phyloP scores from a whole-genome alignment of 352 stramenopile genomes.

The Pythium periplocum region DNA sequence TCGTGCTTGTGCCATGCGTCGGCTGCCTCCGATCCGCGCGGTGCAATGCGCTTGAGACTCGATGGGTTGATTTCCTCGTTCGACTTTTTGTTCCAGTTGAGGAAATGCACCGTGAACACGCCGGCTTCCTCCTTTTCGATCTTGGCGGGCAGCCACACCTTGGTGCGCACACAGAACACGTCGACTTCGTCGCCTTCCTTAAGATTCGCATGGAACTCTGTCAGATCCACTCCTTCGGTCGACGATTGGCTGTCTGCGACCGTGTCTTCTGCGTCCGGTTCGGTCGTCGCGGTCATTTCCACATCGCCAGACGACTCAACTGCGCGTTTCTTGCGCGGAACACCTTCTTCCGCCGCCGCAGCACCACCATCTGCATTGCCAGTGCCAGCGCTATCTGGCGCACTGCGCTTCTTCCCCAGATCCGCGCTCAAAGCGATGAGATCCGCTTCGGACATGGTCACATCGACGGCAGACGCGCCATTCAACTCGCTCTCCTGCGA shows the following conservation, averaged over 20 bases:
- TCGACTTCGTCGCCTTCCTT: slow-evolving; percentile 41
- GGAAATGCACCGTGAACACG: slow-evolving; percentile 46
- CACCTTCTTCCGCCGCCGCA: too few species aligned
- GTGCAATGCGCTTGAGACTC: slow-evolving; percentile 32
- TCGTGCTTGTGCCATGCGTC: slow-evolving; percentile 40
- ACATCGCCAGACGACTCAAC: too few species aligned
- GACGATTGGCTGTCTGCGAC: too few species aligned
- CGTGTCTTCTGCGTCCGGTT: not conserved
- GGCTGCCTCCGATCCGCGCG: slow-evolving; percentile 26
- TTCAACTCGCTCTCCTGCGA: too few species aligned
- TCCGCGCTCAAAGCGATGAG: too few species aligned
- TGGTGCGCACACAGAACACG: slow-evolving; percentile 43
- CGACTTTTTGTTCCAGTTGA: slow-evolving; percentile 56
- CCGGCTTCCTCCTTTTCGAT: slow-evolving; percentile 29
- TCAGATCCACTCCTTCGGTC: not conserved
- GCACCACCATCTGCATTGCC: too few species aligned
- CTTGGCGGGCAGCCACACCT: slow-evolving; percentile 57
- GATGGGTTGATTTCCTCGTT: slow-evolving; percentile 40
- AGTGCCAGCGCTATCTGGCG: too few species aligned
- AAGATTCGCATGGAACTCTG: slow-evolving; percentile 26
- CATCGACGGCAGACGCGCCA: too few species aligned
- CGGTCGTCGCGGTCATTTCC: too few species aligned
- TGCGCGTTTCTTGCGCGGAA: too few species aligned
- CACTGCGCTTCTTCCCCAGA: too few species aligned
- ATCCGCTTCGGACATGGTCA: too few species aligned